Evolutionary conservation across 352 stramenopile species (phyloP).

Genomic region (Stephanocyclus meneghinianus): DNA sequence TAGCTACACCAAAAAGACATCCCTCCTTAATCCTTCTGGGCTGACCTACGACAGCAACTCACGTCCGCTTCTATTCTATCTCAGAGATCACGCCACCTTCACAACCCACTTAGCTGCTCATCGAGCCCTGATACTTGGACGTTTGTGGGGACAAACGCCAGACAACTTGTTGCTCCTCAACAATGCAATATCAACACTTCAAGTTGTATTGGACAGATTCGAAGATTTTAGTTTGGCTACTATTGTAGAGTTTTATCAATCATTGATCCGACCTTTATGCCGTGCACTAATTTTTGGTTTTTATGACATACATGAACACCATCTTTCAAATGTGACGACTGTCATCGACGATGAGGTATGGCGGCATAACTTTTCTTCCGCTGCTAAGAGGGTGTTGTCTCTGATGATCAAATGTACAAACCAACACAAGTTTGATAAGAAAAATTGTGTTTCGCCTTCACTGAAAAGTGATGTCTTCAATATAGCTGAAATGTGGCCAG

Average conservation of each 20-base stretch:
- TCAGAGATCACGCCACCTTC: conserved; percentile 45
- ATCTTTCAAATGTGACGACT: conserved; percentile 48
- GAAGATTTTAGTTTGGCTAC: conserved; percentile 41
- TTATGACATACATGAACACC: conserved; percentile 63
- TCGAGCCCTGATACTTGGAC: conserved; percentile 59
- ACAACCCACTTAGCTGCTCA: conserved; percentile 60
- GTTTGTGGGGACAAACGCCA: conserved; percentile 59
- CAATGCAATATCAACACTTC: conserved; percentile 52
- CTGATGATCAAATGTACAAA: conserved; percentile 55
- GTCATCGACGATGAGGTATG: conserved; percentile 59
- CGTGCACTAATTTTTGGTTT: conserved; percentile 74
- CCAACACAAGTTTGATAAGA: conserved; percentile 12
- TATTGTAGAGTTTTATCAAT: conserved; percentile 70
- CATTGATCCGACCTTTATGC: conserved; percentile 60
- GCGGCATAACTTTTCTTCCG: conserved; percentile 53
- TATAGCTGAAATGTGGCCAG: conserved; percentile 55
- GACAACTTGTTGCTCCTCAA: conserved; percentile 51
- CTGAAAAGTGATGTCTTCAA: conserved; percentile 4
- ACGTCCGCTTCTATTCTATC: conserved; percentile 49
- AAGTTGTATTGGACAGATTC: conserved; percentile 43
- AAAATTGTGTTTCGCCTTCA: not conserved
- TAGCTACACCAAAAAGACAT: conserved; percentile 9
- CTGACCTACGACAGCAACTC: conserved; percentile 38
- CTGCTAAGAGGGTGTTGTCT: conserved; percentile 50
- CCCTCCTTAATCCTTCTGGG: conserved; percentile 29